These are phyloP conservation scores for Auriculariales sp. DNA, from an alignment of 768 basidiomycete species.

Conservation along the genomic window DNA sequence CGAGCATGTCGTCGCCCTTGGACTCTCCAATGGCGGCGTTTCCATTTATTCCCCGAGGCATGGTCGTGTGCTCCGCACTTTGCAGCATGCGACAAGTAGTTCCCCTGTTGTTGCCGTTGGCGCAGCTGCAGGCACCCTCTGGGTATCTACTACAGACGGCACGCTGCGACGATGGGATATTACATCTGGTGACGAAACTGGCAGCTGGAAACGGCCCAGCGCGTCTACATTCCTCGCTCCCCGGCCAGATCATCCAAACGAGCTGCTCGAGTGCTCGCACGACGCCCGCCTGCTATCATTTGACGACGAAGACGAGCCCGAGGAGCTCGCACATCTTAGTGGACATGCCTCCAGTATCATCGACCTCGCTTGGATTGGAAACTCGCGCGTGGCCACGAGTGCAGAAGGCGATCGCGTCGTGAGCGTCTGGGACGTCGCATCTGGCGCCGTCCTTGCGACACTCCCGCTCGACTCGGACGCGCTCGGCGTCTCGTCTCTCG, in stretches of 20 bases:
- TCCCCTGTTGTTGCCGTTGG: slow-evolving; percentile 37
- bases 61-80: slow-evolving; percentile 36
- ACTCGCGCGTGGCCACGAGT: slow-evolving; percentile 38
- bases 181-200: slow-evolving; percentile 30
- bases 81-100: slow-evolving; percentile 40
- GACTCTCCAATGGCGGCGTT: slow-evolving; percentile 45
- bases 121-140: slow-evolving; percentile 21
- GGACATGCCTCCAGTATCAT: slow-evolving; percentile 50
- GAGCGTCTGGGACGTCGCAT: slow-evolving; percentile 41
- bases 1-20: slow-evolving; percentile 36
- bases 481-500: slow-evolving; percentile 11
- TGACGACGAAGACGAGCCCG: slow-evolving; percentile 16
- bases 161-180: slow-evolving; percentile 44
- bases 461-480: slow-evolving; percentile 47
- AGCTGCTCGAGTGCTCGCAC: not conserved
- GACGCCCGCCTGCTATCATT: not conserved
- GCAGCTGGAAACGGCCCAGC: slow-evolving; percentile 39
- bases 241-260: slow-evolving; percentile 18
- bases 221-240: slow-evolving; percentile 39
- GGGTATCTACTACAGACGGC: slow-evolving; percentile 47
- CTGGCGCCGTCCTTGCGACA: slow-evolving; percentile 43
- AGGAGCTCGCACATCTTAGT: slow-evolving; percentile 38
- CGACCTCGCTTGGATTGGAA: slow-evolving; percentile 38
- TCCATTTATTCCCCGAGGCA: slow-evolving; percentile 48
- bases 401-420: slow-evolving; percentile 50